Percentiles rank a stretch among this genome's conserved stretches.
These are phyloP conservation scores for Kazachstania viticola DNA, from an alignment of 805 yeast species.

Conservation along the genomic window DNA sequence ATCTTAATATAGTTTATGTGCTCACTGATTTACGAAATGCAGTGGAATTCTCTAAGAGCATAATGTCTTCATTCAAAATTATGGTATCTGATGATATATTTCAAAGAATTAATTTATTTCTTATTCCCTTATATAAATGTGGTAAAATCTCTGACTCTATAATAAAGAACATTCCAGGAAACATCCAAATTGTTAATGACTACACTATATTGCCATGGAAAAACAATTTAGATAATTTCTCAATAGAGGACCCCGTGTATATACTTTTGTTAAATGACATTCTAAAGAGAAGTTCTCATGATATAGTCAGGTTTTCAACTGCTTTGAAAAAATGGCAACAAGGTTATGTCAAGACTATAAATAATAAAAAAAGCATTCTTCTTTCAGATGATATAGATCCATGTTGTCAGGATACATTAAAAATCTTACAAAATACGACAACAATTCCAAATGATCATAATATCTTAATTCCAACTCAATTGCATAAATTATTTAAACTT, in stretches of 20 bases:
- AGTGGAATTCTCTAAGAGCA: slow-evolving; percentile 9
- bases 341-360: slow-evolving; percentile 12
- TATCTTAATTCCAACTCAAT: slow-evolving; percentile 18
- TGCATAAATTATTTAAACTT: slow-evolving; percentile 17
- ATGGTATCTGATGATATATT: slow-evolving; percentile 12
- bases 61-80: slow-evolving; percentile 12
- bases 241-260: slow-evolving; percentile 22
- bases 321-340: slow-evolving; percentile 15
- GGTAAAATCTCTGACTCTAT: slow-evolving; percentile 3
- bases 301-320: slow-evolving; percentile 12
- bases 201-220: slow-evolving; percentile 9
- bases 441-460: slow-evolving; percentile 1
- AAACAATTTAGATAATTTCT: slow-evolving; percentile 4
- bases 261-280: slow-evolving; percentile 22
- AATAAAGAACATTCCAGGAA: slow-evolving; percentile 11
- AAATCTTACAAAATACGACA: not conserved
- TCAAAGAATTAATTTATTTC: slow-evolving; percentile 14
- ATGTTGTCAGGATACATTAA: slow-evolving; percentile 15
- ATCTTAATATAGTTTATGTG: slow-evolving; percentile 32
- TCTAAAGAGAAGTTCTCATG: slow-evolving; percentile 17
- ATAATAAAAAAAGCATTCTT: too few species aligned
- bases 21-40: slow-evolving; percentile 20
- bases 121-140: slow-evolving; percentile 20
- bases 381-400: slow-evolving; percentile 13
- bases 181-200: slow-evolving; percentile 9